Conservation (phyloP, 495 filamentous ascomycete species). For the Penicillium herquei region DNA sequence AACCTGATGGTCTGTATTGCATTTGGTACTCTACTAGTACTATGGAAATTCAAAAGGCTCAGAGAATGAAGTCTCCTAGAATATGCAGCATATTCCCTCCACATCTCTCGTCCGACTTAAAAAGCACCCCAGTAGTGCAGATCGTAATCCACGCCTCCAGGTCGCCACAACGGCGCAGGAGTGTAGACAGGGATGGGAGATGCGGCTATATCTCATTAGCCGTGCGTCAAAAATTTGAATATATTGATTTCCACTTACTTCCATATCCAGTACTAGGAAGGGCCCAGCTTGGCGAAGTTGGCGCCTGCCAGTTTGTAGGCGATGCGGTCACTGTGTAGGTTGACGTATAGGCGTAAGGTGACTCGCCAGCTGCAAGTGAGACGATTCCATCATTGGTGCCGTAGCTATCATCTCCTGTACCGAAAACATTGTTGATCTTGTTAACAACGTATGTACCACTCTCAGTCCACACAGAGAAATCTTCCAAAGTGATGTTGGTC, state of each 20-base stretch:
- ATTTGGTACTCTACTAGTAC: too few species aligned
- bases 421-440: slow-evolving; percentile 46
- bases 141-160: slow-evolving; percentile 26
- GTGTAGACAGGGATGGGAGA: slow-evolving; percentile 27
- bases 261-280: slow-evolving; percentile 28
- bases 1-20: too few species aligned
- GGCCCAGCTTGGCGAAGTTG: slow-evolving; percentile 25
- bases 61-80: too few species aligned
- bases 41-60: too few species aligned
- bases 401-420: slow-evolving; percentile 36
- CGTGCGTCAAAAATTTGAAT: neutral
- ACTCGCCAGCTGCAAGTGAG: slow-evolving; percentile 7
- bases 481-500: slow-evolving; percentile 41
- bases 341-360: slow-evolving; percentile 23
- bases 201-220: slow-evolving; percentile 12
- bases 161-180: slow-evolving; percentile 25
- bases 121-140: slow-evolving; percentile 29
- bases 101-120: neutral
- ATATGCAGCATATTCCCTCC: too few species aligned
- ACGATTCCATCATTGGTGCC: slow-evolving; percentile 23
- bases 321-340: slow-evolving; percentile 29
- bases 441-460: slow-evolving; percentile 37
- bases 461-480: slow-evolving; percentile 55
- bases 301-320: slow-evolving; percentile 23
- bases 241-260: slow-evolving; percentile 15